phyloP scores from a whole-genome alignment of 176 grass and related monocot species.

The Musa beccarii region DNA sequence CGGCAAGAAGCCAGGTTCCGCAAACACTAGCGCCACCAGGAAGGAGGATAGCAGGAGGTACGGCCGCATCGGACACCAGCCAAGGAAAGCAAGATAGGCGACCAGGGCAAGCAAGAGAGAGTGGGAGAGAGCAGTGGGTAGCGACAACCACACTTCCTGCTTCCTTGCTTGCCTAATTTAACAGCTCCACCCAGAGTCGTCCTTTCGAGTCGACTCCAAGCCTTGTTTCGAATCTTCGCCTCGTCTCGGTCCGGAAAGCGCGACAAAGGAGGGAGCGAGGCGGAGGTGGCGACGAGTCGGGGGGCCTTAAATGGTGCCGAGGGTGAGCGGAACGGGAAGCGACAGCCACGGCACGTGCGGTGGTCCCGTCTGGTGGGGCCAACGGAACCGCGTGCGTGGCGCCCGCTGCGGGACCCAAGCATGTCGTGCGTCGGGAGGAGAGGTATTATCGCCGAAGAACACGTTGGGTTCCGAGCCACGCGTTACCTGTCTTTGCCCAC shows the following conservation, averaged over 20 bases:
- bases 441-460: neutral
- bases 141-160: no score
- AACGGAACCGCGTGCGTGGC: no score
- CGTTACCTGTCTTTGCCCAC: no score
- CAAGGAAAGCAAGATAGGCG: neutral
- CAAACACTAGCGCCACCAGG: neutral
- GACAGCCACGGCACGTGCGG: neutral
- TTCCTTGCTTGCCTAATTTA: no score
- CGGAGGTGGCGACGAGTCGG: neutral
- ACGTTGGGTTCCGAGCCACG: neutral
- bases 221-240: no score
- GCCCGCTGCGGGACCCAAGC: neutral
- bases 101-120: neutral
- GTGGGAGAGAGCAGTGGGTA: slow-evolving; percentile 4
- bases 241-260: neutral
- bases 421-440: slow-evolving; percentile 1
- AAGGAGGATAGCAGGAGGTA: slow-evolving; percentile 8
- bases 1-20: no score
- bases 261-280: neutral
- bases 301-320: neutral
- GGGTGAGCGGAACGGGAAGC: neutral
- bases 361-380: neutral
- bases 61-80: neutral
- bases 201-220: no score
- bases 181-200: no score